Evolutionary conservation across 2,329 filamentous ascomycete species (phyloP).

Genomic region (Aureobasidium uvarum): DNA sequence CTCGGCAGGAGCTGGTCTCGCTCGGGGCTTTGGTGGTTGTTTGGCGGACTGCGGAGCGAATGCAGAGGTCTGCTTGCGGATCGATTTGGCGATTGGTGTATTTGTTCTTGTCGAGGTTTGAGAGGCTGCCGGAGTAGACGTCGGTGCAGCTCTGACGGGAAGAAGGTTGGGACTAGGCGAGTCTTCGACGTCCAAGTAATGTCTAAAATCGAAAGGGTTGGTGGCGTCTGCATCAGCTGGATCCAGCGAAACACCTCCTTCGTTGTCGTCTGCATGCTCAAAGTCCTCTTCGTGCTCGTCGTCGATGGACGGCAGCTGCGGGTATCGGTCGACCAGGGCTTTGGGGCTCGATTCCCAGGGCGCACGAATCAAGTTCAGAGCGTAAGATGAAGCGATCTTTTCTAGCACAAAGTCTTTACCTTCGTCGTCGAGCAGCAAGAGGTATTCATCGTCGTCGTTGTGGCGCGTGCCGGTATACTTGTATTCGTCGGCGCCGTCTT

Average conservation of each 20-base stretch:
- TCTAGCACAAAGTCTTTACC: conserved; percentile 79
- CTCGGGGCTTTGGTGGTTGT: conserved; percentile 1
- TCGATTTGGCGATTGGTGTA: conserved; percentile 26
- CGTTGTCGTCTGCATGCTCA: conserved; percentile 33
- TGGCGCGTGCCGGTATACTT: conserved; percentile 43
- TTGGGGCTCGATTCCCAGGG: conserved; percentile 64
- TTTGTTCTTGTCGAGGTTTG: conserved; percentile 24
- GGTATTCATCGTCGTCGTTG: conserved; percentile 66
- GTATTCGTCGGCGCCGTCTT: conserved; percentile 39
- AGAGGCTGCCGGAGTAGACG: conserved; percentile 31
- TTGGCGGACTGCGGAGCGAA: conserved; percentile 17
- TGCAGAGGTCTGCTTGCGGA: conserved; percentile 22
- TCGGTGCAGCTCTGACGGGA: conserved; percentile 30
- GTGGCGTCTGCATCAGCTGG: conserved; percentile 42
- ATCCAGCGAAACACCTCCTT: conserved; percentile 32
- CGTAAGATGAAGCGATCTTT: conserved; percentile 74
- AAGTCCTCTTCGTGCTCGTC: conserved; percentile 32
- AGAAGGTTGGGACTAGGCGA: conserved; percentile 29
- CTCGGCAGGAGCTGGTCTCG: conserved; percentile 9
- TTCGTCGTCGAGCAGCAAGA: conserved; percentile 74
- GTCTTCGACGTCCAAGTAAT: conserved; percentile 43
- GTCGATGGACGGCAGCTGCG: conserved; percentile 47
- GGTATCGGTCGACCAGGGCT: conserved; percentile 64
- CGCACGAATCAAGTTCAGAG: conserved; percentile 77
- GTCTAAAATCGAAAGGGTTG: conserved; percentile 53